Base-by-base conservation (phyloP, 202 grass and related monocot species). In the Schoenoplectus triqueter region DNA sequence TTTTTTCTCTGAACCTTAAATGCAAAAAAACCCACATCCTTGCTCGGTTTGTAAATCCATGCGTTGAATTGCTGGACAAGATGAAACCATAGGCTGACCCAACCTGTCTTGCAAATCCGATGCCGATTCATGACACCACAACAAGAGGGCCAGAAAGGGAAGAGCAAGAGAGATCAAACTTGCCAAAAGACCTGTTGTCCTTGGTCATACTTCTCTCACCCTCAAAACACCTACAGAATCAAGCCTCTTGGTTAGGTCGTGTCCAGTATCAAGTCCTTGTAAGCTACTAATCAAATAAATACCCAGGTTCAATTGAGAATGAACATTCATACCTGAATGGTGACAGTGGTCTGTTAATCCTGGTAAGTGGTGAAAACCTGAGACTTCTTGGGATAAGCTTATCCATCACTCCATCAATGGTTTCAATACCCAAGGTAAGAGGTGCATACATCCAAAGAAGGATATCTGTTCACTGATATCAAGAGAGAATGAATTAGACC, bases 371-470 rank as follows among this genome's bases (percentile, higher is more conserved):
- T 89, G 86, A 90, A 90, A 65, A 93, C 78, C 82, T 86, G 84
- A 50, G 84, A 90, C 72, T 87, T 93, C 85, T 90, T 93, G 91
- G 91, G 88, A 93, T 89, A 62, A 93, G 72, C 85, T 85, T 87
- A 20, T 88, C 90, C 89, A 93, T 93, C 11, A 93, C 86, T 48
- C 91, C 88, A 13, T 84, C 88, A 10, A 89, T 88, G 7, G 86
- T 93, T 81, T 93, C 88, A 19, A 90, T 87, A 20, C 86, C 91
- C 40, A 90, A 85, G 78, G 81, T 87, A 80, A 90, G 77, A 2
- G 81, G 82, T 13, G 88, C 84, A 65, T 31, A 93, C 84, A 89
- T 89, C 91, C 0, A 93, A 82, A 39, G 45, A 66, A 90, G 46
- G n/a, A 89, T 82, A 75, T 90, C 88, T 92, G 78, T 22, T 50